Conservation (phyloP, 2,329 filamentous ascomycete genomes). For the Sporothrix sp. region DNA sequence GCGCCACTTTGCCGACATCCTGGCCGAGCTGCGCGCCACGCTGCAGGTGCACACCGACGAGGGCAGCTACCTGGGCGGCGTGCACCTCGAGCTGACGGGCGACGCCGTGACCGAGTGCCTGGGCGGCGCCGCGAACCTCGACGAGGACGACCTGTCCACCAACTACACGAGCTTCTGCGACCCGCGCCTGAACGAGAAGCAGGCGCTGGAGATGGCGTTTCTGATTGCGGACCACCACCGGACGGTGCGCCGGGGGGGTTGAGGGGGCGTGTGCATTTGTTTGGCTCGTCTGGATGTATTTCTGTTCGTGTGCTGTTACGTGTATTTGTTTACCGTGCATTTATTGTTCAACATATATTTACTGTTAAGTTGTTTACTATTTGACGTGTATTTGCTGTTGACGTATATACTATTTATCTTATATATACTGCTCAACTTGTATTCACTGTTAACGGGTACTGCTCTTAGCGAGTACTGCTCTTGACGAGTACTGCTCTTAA, state of each 20-base stretch:
- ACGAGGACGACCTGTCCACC: constrained; percentile 76
- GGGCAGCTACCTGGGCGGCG: constrained; percentile 79
- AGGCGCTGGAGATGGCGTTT: constrained; percentile 90
- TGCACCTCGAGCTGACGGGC: constrained; percentile 90
- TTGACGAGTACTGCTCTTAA: too few relatives aligned
- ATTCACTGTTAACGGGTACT: too few relatives aligned
- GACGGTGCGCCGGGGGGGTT: constrained; percentile 20
- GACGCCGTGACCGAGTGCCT: constrained; percentile 95
- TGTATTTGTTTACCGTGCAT: too few relatives aligned
- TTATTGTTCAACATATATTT: too few relatives aligned
- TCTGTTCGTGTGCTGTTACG: too few relatives aligned
- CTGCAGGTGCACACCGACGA: constrained; percentile 75
- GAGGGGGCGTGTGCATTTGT: not conserved
- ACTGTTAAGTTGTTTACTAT: too few relatives aligned
- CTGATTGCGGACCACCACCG: constrained; percentile 75
- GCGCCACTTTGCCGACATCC: constrained; percentile 79
- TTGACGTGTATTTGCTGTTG: too few relatives aligned
- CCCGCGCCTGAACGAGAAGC: constrained; percentile 91
- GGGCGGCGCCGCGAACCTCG: constrained; percentile 77
- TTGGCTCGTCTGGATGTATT: too few relatives aligned
- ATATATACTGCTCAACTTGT: too few relatives aligned
- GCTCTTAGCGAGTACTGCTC: too few relatives aligned
- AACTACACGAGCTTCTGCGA: constrained; percentile 97
- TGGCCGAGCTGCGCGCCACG: constrained; percentile 75
- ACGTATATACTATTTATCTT: too few relatives aligned